Conservation (phyloP, 2,329 filamentous ascomycete species). For the Dactylonectria macrodidyma region DNA sequence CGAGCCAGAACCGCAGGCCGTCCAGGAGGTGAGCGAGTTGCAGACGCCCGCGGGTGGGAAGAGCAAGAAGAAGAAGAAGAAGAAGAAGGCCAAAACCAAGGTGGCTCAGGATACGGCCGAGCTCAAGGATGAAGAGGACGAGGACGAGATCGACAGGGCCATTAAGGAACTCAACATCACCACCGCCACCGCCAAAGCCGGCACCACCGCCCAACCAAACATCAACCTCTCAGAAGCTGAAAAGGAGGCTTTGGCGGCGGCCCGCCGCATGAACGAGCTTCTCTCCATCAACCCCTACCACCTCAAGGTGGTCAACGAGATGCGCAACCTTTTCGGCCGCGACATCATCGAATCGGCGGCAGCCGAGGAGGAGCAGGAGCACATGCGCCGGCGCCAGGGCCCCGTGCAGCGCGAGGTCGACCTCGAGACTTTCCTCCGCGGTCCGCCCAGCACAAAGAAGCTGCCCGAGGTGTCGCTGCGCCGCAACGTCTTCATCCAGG, state of each 20-base stretch:
- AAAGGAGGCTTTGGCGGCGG: slow-evolving; percentile 22
- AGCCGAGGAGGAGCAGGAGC: slow-evolving; percentile 64
- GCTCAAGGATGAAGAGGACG: slow-evolving; percentile 46
- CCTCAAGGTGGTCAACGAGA: slow-evolving; percentile 91
- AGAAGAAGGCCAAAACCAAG: slow-evolving; percentile 52
- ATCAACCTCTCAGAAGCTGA: no score
- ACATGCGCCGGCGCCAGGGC: slow-evolving; percentile 53
- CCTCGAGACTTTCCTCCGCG: slow-evolving; percentile 68
- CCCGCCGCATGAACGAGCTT: slow-evolving; percentile 56
- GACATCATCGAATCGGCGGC: slow-evolving; percentile 70
- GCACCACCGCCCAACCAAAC: neutral
- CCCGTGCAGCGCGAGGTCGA: slow-evolving; percentile 67
- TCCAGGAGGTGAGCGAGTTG: slow-evolving; percentile 39
- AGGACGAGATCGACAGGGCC: slow-evolving; percentile 71
- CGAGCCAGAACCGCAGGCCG: slow-evolving; percentile 24
- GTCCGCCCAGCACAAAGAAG: slow-evolving; percentile 67
- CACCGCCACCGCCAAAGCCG: slow-evolving; percentile 24
- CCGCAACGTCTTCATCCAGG: slow-evolving; percentile 87
- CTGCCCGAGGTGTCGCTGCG: slow-evolving; percentile 80
- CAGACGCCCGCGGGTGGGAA: slow-evolving; percentile 47
- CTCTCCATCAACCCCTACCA: slow-evolving; percentile 74
- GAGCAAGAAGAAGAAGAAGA: slow-evolving; percentile 57
- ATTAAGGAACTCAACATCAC: slow-evolving; percentile 64
- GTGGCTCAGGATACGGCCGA: slow-evolving; percentile 32
- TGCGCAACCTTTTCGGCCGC: slow-evolving; percentile 75